Base-by-base conservation (phyloP, 2,329 filamentous ascomycete species). In the Arthrobotrys sinensis region DNA sequence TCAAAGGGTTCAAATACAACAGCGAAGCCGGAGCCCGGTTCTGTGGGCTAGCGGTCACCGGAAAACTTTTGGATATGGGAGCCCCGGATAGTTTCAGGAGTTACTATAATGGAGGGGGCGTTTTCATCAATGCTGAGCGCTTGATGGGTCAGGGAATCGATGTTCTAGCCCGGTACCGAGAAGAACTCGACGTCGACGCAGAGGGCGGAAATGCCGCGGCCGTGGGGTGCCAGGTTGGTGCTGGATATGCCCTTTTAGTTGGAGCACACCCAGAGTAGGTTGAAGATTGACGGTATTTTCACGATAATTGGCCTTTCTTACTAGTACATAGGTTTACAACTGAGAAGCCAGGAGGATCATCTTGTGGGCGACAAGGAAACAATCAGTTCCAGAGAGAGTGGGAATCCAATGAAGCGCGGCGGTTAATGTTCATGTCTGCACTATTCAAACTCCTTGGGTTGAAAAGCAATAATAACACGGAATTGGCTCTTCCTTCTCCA, bases 41-140 rank as follows among this genome's bases (percentile, higher is more conserved):
- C 1, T 90, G 90, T 0, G 87, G 88, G 72, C 81, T 98, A 53
- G 88, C 87, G 65, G 90, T 96, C 11, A 86, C 88, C 11, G 90
- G 89, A 80, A 76, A 43, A 12, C 53, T 75, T 7, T 46, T 73
- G 21, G 40, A 64, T 50, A 43, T 87, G 86, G 1, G 83, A 83
- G 48, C 91, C 0, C 88, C 91, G 0, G 87, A 89, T 0, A 86
- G 87, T 0, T 93, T 97, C 76, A 86, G 88, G 66, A 91, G 90
- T 12, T 99, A 99, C 83, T 97, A 95, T 84, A 99, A 99, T 81
- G 96, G 96, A 0, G 96, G 96, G 0, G 94, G 96, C 2, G 90
- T 97, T 0, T 99, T 98, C 85, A 93, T 97, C 0, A 91, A 96
- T 84, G 91, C 92, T 0, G 87, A 88, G 2, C 89, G 88, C 52